Evolutionary conservation across 441 rosid species (phyloP).

Genomic region (Gossypium trilobum): DNA sequence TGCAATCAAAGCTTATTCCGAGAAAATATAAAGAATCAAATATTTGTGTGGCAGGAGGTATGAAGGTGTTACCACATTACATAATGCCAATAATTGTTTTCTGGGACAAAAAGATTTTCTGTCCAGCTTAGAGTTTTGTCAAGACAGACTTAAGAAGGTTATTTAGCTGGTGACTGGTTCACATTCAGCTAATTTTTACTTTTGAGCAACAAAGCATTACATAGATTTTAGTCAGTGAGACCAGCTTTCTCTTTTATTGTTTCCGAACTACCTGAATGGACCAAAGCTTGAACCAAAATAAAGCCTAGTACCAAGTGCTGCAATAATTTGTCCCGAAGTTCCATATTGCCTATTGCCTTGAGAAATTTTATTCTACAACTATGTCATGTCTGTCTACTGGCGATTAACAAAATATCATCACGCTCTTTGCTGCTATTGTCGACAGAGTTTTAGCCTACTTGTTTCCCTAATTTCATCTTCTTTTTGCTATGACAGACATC

Average conservation of each 20-base stretch:
- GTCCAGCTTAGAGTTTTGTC: background rate
- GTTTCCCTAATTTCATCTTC: background rate
- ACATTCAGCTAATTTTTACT: background rate
- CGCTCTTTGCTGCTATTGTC: background rate
- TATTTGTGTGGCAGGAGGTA: conserved; percentile 98
- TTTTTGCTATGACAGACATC: background rate
- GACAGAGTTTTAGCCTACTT: background rate
- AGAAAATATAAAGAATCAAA: conserved; percentile 60
- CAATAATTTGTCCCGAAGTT: background rate
- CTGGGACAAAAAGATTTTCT: background rate
- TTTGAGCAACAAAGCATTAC: background rate
- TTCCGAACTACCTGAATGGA: background rate
- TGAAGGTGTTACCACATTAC: conserved; percentile 38
- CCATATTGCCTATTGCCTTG: background rate
- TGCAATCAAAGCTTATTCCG: conserved; percentile 69
- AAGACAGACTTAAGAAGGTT: background rate
- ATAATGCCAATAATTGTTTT: conserved; percentile 4
- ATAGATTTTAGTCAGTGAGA: background rate
- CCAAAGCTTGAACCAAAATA: background rate
- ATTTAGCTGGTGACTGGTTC: background rate
- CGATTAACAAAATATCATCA: background rate
- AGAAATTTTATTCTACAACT: background rate
- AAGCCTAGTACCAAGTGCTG: background rate
- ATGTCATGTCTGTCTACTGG: background rate
- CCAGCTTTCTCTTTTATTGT: background rate